A percentile compares a stretch with the other conserved stretches of the same genome.
These are phyloP conservation scores for Anisodus tanguticus DNA, from an alignment of 257 asterid genomes.

Conservation along the genomic window DNA sequence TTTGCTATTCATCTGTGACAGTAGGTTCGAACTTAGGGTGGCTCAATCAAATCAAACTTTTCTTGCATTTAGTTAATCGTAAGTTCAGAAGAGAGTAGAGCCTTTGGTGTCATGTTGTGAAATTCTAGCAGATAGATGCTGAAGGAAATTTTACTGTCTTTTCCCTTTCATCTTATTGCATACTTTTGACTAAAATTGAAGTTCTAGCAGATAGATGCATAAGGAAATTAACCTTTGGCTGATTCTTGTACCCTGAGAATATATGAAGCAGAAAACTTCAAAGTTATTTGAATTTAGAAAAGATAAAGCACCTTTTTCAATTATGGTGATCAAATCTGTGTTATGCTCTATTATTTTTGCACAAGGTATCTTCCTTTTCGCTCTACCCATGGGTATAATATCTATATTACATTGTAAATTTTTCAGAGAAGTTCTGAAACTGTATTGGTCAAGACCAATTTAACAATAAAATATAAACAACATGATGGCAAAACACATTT, in stretches of 20 bases:
- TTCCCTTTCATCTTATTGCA: background rate
- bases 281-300: too few species aligned
- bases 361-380: too few species aligned
- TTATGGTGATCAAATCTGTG: background rate
- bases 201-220: background rate
- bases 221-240: background rate
- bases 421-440: background rate
- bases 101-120: background rate
- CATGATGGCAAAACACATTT: background rate
- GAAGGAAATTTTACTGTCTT: background rate
- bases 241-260: too few species aligned
- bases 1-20: background rate
- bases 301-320: background rate
- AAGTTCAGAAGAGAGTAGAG: background rate
- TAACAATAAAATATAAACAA: background rate
- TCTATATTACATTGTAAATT: background rate
- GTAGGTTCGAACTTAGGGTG: background rate
- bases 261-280: too few species aligned
- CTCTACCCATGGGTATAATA: too few species aligned
- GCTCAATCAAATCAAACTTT: background rate
- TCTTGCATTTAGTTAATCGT: background rate
- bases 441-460: background rate
- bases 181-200: background rate
- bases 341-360: background rate
- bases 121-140: background rate